Evolutionary conservation across 2,329 filamentous ascomycete genomes (phyloP), one percentile per base, ranked within the genome.

Genomic region (Curvularia lunata): DNA sequence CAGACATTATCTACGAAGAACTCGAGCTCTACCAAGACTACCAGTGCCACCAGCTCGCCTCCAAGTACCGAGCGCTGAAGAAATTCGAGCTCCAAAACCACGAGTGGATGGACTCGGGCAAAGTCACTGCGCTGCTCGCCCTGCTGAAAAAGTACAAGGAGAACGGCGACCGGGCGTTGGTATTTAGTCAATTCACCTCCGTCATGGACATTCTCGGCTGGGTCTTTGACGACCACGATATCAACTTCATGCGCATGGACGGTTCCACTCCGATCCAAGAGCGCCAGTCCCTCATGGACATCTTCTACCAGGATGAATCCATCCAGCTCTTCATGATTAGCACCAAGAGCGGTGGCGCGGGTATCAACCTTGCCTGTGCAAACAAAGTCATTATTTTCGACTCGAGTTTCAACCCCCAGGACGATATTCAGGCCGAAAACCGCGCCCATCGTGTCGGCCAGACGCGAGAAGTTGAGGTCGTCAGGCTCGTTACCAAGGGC

Each of bases 301-400:
- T 90, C 42, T 99, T 96, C 82, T 89, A 92, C 67, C 79, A 85
- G 2, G 86, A 96, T 70, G 79, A 84, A 0, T 82, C 84, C 2
- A 96, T 98, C 51, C 89, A 92, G 0, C 92, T 96, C 0, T 99
- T 99, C 77, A 85, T 99, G 64, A 85, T 99, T 5, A 95, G 91
- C 1, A 99, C 95, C 0, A 94, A 92, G 59, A 93, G 94, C 0
- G 95, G 95, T 51, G 95, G 95, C n/a, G 95, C 94, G 0, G 95
- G 95, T 40, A 96, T 99, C 80, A 99, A 99, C 77, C 80, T 99
- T 53, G 95, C 94, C 7, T 91, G 90, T 34, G 95, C 95, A 4
- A 98, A 98, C 81, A 98, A 97, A 78, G 94, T 99, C 67, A 87
- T 99, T 77, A 95, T 99, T 70, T 97, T 98, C 75, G 95, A 99